Base-by-base conservation (phyloP, 176 grass and related monocot genomes). In the Metroxylon sagu region DNA sequence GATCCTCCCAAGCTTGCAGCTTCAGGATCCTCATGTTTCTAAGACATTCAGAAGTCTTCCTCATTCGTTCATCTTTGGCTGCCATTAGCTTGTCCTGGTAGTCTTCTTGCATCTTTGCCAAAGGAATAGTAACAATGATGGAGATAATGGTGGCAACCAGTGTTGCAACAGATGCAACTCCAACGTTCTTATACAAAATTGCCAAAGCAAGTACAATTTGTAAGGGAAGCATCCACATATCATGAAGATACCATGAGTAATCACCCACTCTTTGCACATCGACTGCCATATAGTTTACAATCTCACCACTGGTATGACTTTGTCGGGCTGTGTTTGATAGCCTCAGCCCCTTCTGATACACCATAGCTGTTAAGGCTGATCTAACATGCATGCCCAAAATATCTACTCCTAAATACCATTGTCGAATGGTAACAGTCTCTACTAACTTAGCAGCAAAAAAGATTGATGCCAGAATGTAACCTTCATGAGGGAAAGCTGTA, bases 331-430 rank as follows among this genome's bases (percentile, higher is more conserved):
- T 75, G 60, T 53, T 80, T 4, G 85, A 90, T 29, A 96, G 67
- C 18, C 64, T 49, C 49, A 96, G 81, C 66, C 89, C 86, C 56
- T 96, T 90, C 30, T 79, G 64, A 59, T 87, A 96, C 48, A 96
- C 53, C 30, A 81, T 74, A 1, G 91, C 83, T 84, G 89, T 96
- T 50, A 90, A 61, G n/a, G 83, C 83, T 15, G 86, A 96, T 16
- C 86, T 79, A 87, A 96, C 89, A 66, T 82, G 84, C 91, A 96
- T 90, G 26, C 91, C 86, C 5, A 96, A 81, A 65, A 81, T 77
- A 63, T 87, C 67, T 1, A 87, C 79, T 1, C 77, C 74, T 29
- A 96, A 90, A 75, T 90, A 96, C 83, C 83, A 96, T 61, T 96
- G 86, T 65, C 91, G 51, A 76, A 77, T 87, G 19, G 91, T 87